phyloP scores from a whole-genome alignment of 2,329 filamentous ascomycete species.

The Teratosphaeria nubilosa region DNA sequence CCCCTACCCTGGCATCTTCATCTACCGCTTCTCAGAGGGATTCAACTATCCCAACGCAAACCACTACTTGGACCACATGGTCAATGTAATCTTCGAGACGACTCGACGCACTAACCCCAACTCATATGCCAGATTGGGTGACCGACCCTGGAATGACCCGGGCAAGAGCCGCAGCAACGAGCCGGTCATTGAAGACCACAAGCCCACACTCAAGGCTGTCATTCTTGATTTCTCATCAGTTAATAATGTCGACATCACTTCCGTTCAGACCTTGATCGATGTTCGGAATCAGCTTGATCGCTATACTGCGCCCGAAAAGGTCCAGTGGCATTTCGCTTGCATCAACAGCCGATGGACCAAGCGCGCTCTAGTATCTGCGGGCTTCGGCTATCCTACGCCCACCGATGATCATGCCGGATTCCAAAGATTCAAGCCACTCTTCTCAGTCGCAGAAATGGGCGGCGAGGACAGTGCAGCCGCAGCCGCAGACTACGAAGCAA shows the following conservation, averaged over 20 bases:
- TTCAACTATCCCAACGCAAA: conserved; percentile 96
- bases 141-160: conserved; percentile 92
- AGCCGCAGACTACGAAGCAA: conserved; percentile 53
- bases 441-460: conserved; percentile 80
- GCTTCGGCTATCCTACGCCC: conserved; percentile 72
- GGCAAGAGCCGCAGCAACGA: conserved; percentile 54
- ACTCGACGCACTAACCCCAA: conserved; percentile 69
- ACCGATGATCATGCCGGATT: conserved; percentile 34
- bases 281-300: conserved; percentile 87
- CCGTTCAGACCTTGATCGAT: conserved; percentile 84
- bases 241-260: conserved; percentile 89
- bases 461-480: conserved; percentile 60
- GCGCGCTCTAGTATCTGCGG: conserved; percentile 73
- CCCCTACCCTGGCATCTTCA: conserved; percentile 87
- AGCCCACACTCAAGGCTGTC: conserved; percentile 72
- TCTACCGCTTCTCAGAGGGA: conserved; percentile 88
- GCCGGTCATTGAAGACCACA: conserved; percentile 35
- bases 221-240: conserved; percentile 90
- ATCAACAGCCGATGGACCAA: conserved; percentile 94
- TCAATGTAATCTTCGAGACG: conserved; percentile 37
- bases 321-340: conserved; percentile 94
- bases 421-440: conserved; percentile 84
- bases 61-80: conserved; percentile 66
- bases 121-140: conserved; percentile 48
- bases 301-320: conserved; percentile 67